Evolutionary conservation across 148 eudicot genomes (phyloP), one percentile per base, ranked within the genome.

Genomic region (Persicaria tinctoria): DNA sequence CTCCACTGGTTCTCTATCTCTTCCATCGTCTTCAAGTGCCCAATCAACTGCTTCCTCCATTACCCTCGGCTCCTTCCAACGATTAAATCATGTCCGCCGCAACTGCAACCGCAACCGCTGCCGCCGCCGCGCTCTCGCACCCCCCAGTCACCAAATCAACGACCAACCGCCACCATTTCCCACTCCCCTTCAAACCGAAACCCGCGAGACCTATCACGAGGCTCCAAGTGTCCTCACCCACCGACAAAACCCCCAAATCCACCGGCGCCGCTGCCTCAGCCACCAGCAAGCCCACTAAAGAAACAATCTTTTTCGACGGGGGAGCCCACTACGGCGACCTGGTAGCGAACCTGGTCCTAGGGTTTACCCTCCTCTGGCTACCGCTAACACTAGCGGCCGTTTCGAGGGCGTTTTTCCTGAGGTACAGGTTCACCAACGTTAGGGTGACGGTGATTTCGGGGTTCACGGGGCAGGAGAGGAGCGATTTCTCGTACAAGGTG

Each of bases 291-390:
- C 73, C 86, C 76, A 57, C 79, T 70, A 63, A 82, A 77, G 97
- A 94, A 85, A 86, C 83, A 51, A 71, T 91, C 70, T 94, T 85
- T 66, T 94, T 94, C 74, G 97, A 94, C 68, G 98, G 98, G 0
- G 96, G 98, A 1, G 97, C 98, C 13, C 98, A 94, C 76, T 91
- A 91, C 54, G 98, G 98, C 1, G 97, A 91, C 78, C 78, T 94
- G 23, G 2, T 88, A 0, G 97, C 96, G 4, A 94, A 94, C 70
- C 81, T 91, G 4, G 51, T 90, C 0, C 80, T 94, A 78, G 98
- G 98, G 41, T 94, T 94, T 77, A 94, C 98, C 48, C 89, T 90
- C 1, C 68, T 94, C 1, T 94, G 98, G 98, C 80, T 94, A 5
- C 98, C 97, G 11, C 75, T 94, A 62, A 94, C 97, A 8, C 51